Conservation (phyloP, 2,329 filamentous ascomycete genomes). For the Zasmidium citrigriseum region DNA sequence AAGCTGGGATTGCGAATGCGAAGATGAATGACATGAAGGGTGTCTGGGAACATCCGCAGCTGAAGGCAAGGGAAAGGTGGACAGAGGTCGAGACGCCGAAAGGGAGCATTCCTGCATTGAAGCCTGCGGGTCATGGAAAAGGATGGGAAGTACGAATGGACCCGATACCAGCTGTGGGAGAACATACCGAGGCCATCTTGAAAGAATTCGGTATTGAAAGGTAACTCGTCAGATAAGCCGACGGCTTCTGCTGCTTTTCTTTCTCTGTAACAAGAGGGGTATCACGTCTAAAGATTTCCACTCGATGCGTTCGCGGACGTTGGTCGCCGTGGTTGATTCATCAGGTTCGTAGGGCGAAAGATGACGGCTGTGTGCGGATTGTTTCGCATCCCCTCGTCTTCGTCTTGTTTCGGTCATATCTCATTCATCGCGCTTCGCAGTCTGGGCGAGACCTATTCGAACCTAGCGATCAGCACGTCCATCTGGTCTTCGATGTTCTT, state of each 20-base stretch:
- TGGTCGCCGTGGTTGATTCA: neutral
- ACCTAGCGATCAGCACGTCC: slow-evolving; percentile 31
- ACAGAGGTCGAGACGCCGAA: slow-evolving; percentile 50
- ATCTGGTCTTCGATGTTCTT: slow-evolving; percentile 36
- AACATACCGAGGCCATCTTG: slow-evolving; percentile 53
- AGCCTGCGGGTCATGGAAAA: slow-evolving; percentile 50
- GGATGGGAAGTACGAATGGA: slow-evolving; percentile 42
- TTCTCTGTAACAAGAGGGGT: slow-evolving; percentile 2
- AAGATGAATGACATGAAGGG: slow-evolving; percentile 57
- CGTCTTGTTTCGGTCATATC: neutral
- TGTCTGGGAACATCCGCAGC: slow-evolving; percentile 57
- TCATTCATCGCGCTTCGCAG: neutral
- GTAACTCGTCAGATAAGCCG: neutral
- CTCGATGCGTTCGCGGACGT: neutral
- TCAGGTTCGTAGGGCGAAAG: no score
- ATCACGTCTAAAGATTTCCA: neutral
- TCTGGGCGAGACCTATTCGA: slow-evolving; percentile 16
- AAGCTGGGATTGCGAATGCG: slow-evolving; percentile 56
- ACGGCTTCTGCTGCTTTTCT: neutral
- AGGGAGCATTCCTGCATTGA: slow-evolving; percentile 51
- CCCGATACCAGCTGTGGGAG: slow-evolving; percentile 50
- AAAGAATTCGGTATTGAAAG: slow-evolving; percentile 43
- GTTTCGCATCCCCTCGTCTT: neutral
- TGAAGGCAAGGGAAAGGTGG: slow-evolving; percentile 53
- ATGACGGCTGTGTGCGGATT: neutral